Conservation (phyloP, 352 stramenopile genomes). For the Blastocystis sp. region DNA sequence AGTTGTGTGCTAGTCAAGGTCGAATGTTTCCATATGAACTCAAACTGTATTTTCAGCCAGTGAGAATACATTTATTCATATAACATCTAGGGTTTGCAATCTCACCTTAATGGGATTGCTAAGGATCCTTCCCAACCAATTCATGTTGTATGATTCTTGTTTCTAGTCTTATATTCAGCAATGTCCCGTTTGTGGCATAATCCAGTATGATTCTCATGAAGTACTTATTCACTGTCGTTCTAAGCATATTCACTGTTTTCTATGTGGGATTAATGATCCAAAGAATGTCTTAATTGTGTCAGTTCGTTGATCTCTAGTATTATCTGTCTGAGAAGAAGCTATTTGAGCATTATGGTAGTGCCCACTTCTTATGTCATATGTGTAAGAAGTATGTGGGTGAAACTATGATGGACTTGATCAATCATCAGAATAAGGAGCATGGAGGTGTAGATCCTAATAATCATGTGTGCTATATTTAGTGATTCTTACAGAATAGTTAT, state of each 20-base stretch:
- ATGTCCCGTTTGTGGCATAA: not conserved
- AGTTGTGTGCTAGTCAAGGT: not conserved
- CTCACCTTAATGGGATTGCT: slow-evolving; percentile 21
- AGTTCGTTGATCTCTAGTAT: not conserved
- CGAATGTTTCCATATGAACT: slow-evolving; percentile 9
- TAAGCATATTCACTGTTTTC: slow-evolving; percentile 43
- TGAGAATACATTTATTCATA: not conserved
- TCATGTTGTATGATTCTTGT: not conserved
- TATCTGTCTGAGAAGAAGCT: slow-evolving; percentile 18
- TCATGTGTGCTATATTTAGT: not conserved
- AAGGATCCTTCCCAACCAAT: not conserved
- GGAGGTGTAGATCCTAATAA: not conserved
- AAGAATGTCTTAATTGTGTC: not conserved
- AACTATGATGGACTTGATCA: slow-evolving; percentile 34
- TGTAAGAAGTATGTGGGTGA: slow-evolving; percentile 19
- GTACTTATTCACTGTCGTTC: slow-evolving; percentile 16
- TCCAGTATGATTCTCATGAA: slow-evolving; percentile 5
- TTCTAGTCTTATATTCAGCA: not conserved
- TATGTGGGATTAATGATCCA: slow-evolving; percentile 42
- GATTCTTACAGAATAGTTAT: not conserved
- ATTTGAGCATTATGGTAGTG: not conserved
- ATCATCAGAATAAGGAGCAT: slow-evolving; percentile 30
- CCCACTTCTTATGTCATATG: slow-evolving; percentile 7
- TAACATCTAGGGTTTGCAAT: not conserved
- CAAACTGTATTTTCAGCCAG: not conserved